These are phyloP conservation scores for Ustilaginoidea virens DNA, from an alignment of 2,329 filamentous ascomycete species.

Conservation along the genomic window DNA sequence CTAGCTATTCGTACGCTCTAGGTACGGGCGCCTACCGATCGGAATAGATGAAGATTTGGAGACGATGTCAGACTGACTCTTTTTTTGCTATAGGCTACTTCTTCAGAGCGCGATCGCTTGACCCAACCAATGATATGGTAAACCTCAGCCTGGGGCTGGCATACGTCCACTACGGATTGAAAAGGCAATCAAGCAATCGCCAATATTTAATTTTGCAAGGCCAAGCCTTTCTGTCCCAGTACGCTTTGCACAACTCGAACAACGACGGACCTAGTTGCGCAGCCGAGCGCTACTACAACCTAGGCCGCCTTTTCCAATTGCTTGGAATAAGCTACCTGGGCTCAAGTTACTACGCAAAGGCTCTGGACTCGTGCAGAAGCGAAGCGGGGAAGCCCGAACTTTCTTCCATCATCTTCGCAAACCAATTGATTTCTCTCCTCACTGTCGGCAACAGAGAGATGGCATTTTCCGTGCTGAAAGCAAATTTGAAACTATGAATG, in stretches of 20 bases:
- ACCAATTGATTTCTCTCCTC: slow-evolving; percentile 16
- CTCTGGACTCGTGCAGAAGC: slow-evolving; percentile 8
- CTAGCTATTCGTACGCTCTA: slow-evolving; percentile 68
- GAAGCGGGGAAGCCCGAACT: slow-evolving; percentile 9
- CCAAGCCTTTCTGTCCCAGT: slow-evolving; percentile 53
- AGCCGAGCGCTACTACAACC: slow-evolving; percentile 22
- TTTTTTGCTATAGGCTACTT: slow-evolving; percentile 50
- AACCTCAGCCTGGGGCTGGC: slow-evolving; percentile 68
- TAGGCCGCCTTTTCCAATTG: slow-evolving; percentile 22
- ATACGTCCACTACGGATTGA: slow-evolving; percentile 80
- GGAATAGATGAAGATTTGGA: neutral
- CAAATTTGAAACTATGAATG: slow-evolving; percentile 11
- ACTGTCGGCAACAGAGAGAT: slow-evolving; percentile 13
- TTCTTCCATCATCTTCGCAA: slow-evolving; percentile 16
- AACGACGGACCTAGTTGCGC: slow-evolving; percentile 3
- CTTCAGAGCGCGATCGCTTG: slow-evolving; percentile 58
- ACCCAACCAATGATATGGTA: slow-evolving; percentile 62
- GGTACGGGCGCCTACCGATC: slow-evolving; percentile 26
- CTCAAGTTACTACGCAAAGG: slow-evolving; percentile 48
- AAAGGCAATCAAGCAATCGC: slow-evolving; percentile 77
- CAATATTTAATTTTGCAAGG: slow-evolving; percentile 81
- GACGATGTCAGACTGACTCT: slow-evolving; percentile 2
- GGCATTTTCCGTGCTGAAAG: slow-evolving; percentile 14
- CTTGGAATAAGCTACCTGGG: slow-evolving; percentile 37
- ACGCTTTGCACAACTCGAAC: slow-evolving; percentile 10